phyloP scores from a whole-genome alignment of 768 basidiomycete species.

The Boletus insuetus region DNA sequence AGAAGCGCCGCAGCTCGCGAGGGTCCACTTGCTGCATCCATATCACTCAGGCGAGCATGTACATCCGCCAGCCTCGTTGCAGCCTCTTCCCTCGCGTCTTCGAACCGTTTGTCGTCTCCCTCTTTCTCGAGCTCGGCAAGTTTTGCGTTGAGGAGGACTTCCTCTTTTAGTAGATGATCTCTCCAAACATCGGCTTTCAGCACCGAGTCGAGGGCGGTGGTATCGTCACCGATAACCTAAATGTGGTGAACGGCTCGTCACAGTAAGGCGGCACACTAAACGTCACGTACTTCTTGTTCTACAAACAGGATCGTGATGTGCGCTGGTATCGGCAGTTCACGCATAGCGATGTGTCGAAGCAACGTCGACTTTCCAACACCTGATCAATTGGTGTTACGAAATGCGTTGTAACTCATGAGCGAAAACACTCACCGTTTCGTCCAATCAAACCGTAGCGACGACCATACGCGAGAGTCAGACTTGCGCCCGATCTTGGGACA shows the following conservation, averaged over 20 bases:
- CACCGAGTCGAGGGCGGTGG: slow-evolving; percentile 87
- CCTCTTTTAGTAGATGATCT: slow-evolving; percentile 87
- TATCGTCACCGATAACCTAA: slow-evolving; percentile 92
- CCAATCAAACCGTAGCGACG: slow-evolving; percentile 91
- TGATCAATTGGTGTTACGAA: slow-evolving; percentile 19
- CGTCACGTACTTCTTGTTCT: slow-evolving; percentile 80
- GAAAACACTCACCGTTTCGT: slow-evolving; percentile 57
- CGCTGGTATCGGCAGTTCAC: slow-evolving; percentile 89
- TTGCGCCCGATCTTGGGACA: slow-evolving; percentile 68
- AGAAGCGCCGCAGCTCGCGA: slow-evolving; percentile 85
- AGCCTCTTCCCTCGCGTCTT: slow-evolving; percentile 84
- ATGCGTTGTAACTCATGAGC: background rate
- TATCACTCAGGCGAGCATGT: slow-evolving; percentile 88
- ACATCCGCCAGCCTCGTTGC: slow-evolving; percentile 82
- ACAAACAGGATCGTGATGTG: slow-evolving; percentile 98
- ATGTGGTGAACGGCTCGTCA: background rate
- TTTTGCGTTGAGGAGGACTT: slow-evolving; percentile 67
- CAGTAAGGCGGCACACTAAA: background rate
- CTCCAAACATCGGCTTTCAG: slow-evolving; percentile 99
- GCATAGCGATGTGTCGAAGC: slow-evolving; percentile 88
- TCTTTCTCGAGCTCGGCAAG: slow-evolving; percentile 71
- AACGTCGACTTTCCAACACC: slow-evolving; percentile 97
- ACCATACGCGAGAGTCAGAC: slow-evolving; percentile 83
- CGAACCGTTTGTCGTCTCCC: slow-evolving; percentile 75
- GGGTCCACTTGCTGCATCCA: slow-evolving; percentile 98